Evolutionary conservation across 768 basidiomycete species (phyloP), one percentile per base, ranked within the genome.

Genomic region (Suillus subalutaceus): DNA sequence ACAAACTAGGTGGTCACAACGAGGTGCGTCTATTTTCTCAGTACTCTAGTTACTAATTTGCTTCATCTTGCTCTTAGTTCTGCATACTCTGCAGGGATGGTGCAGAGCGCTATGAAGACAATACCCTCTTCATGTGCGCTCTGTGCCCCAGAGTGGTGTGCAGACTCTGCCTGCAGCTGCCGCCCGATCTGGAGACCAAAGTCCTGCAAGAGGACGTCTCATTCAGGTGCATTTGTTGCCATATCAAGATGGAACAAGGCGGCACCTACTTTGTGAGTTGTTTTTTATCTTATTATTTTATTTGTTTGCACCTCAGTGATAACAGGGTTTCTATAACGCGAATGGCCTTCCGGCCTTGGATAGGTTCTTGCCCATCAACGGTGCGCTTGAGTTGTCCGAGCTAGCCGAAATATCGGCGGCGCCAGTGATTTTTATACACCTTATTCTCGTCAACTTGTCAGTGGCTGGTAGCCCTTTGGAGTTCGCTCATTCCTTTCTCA

Each of bases 191-290:
- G 6, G 20, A 26, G 41, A 20, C 30, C 37, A 37, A 2, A 9
- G 37, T 62, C 37, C 13, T 46, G n/a, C 20, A 41, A 6, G 37
- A 62, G 7, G 12, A 26, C 26, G 16, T 62, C 23, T 30, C 26
- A 2, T 61, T 61, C 18, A 3, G 13, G 26, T 62, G 41, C 16
- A 18, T 62, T 6, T 43, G 40, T n/a, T 62, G 41, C 41, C 41
- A 61, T 13, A 43, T 37, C 37, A 37, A 43, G 60, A 26, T 38
- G 41, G 23, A 44, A 7, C 15, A 16, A 32, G 5, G 5, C 0
- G 7, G 41, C n/a, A 0, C 30, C 41, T 62, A 62, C 61, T 43
- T 62, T 26, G 61, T 62, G 26, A 62, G 43, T 62, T n/a, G 32
- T 32, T 35, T 35, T n/a, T 32, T 18, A 23, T 16, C 23, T 48